Base-by-base conservation (phyloP, 345 rosid genomes). In the Cardamine occulta region DNA sequence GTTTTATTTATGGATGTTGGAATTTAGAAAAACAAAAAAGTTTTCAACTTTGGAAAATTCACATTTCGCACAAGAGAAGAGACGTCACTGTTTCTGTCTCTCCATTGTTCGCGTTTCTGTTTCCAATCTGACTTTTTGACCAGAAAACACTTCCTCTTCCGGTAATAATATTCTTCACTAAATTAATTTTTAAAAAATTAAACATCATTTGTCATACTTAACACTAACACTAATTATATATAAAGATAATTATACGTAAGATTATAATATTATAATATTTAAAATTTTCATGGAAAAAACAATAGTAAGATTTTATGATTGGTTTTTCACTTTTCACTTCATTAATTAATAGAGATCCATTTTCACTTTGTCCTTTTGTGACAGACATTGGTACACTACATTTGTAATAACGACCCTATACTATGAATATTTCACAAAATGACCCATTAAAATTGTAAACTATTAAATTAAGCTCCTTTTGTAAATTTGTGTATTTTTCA, bases 41-140 rank as follows among this genome's bases (percentile, higher is more conserved):
- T 12, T 32, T 34, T 2, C 10, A 23, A 29, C 34, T 66, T 74
- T 18, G 26, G 34, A 59, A 59, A 8, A 34, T 37, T 51, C 70
- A 54, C 55, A 63, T 2, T 40, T 28, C 54, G 11, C 21, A 44
- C 21, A 53, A 54, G 29, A 24, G 53, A 24, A 15, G 53, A 62
- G 63, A 42, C 62, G 76, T 58, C 68, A 60, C 2, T 57, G 66
- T 77, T 72, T 44, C 71, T 57, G 66, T 77, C 76, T 54, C 72
- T 63, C 26, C 66, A 70, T 26, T 54, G 65, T 70, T 71, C 68
- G 57, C 56, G 62, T 59, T 37, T 71, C 63, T 78, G 68, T 65
- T 68, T 18, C 63, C 28, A 29, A 2, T 44, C 52, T 45, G 53
- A 70, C 70, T 52, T 70, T 63, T 63, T 77, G 72, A 70, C 80